phyloP scores from a whole-genome alignment of 306 rosid genomes.

The Corylus heterophylla region DNA sequence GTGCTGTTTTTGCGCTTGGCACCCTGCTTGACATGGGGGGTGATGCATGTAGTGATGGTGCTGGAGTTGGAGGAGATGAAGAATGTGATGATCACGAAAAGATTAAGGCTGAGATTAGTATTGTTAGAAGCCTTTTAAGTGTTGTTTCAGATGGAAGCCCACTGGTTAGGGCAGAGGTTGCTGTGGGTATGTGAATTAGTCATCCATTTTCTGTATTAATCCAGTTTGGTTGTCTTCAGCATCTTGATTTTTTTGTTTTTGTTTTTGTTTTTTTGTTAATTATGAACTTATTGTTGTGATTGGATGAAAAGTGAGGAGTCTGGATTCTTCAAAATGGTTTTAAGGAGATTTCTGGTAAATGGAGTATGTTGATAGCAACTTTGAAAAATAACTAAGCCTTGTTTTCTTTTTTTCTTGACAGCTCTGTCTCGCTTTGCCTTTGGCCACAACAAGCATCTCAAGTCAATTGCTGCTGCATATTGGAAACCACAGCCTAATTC shows the following conservation, averaged over 20 bases:
- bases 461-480: conserved; percentile 86
- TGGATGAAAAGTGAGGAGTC: background rate
- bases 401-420: conserved; percentile 32
- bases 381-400: conserved; percentile 12
- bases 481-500: conserved; percentile 93
- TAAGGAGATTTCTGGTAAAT: background rate
- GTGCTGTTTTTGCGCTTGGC: conserved; percentile 93
- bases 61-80: conserved; percentile 81
- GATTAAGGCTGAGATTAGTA: conserved; percentile 79
- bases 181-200: conserved; percentile 78
- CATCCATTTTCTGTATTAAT: conserved; percentile 24
- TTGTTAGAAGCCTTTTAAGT: conserved; percentile 69
- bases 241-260: background rate
- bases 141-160: conserved; percentile 98
- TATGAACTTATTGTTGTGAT: conserved; percentile 14
- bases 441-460: conserved; percentile 92
- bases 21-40: conserved; percentile 88
- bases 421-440: conserved; percentile 94
- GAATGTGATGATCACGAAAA: conserved; percentile 89
- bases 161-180: conserved; percentile 95
- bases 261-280: conserved; percentile 2
- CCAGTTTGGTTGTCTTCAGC: conserved; percentile 5
- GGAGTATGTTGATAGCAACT: background rate
- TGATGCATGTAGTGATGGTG: conserved; percentile 61
- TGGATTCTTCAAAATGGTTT: background rate